phyloP scores from a whole-genome alignment of 1,139 yeast species.

The Yarrowia galli region DNA sequence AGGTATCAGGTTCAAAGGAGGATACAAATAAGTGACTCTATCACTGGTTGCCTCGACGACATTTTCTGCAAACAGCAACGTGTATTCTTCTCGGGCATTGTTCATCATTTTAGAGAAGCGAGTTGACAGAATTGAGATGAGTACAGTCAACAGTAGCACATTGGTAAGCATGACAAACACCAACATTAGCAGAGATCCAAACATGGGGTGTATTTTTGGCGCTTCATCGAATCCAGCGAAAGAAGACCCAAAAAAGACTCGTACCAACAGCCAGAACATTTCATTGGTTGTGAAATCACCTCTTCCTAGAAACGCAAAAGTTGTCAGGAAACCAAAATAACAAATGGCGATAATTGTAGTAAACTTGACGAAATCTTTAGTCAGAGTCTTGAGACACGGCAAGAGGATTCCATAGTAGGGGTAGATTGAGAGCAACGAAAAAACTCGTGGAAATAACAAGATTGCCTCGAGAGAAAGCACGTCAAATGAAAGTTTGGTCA shows the following conservation, averaged over 20 bases:
- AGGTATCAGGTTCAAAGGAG: slow-evolving; percentile 23
- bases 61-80: slow-evolving; percentile 47
- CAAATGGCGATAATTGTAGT: slow-evolving; percentile 48
- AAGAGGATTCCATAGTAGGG: slow-evolving; percentile 14
- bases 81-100: slow-evolving; percentile 50
- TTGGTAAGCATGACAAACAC: slow-evolving; percentile 25
- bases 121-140: slow-evolving; percentile 46
- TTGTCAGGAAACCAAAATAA: slow-evolving; percentile 50
- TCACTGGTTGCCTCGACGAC: slow-evolving; percentile 42
- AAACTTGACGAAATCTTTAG: slow-evolving; percentile 49
- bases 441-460: slow-evolving; percentile 1
- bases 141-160: slow-evolving; percentile 3
- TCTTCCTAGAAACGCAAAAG: slow-evolving; percentile 50
- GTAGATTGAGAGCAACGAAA: slow-evolving; percentile 19
- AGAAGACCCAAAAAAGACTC: slow-evolving; percentile 23
- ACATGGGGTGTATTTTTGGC: slow-evolving; percentile 25
- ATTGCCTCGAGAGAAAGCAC: slow-evolving; percentile 5
- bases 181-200: slow-evolving; percentile 14
- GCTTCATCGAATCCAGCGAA: slow-evolving; percentile 27
- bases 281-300: slow-evolving; percentile 45
- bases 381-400: slow-evolving; percentile 42
- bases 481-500: slow-evolving; percentile 10
- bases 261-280: slow-evolving; percentile 50
- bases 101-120: slow-evolving; percentile 49
- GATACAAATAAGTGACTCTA: slow-evolving; percentile 15